Conservation (phyloP, 192 early-diverging fungal species). For the Mortierella antarctica region DNA sequence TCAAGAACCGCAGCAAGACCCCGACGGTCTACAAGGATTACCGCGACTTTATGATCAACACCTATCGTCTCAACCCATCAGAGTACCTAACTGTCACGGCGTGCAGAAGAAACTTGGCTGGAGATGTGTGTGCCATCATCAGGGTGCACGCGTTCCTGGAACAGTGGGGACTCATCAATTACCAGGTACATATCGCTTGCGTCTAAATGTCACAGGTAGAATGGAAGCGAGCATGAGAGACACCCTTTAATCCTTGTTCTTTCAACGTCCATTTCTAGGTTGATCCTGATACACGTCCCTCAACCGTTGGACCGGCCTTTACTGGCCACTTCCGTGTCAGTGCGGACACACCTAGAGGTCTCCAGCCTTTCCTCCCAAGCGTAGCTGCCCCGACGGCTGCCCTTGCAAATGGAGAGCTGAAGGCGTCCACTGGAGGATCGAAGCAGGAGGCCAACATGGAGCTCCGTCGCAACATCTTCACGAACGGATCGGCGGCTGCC, state of each 20-base stretch:
- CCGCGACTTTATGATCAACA: constrained; percentile 99
- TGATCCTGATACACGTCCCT: constrained; percentile 92
- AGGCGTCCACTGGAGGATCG: constrained; percentile 8
- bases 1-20: constrained; percentile 93
- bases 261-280: constrained; percentile 61
- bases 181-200: constrained; percentile 72
- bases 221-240: not conserved
- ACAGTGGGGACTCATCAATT: constrained; percentile 99
- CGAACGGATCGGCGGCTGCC: constrained; percentile 29
- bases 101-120: constrained; percentile 94
- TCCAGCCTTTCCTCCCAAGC: constrained; percentile 89
- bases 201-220: not conserved
- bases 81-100: constrained; percentile 99
- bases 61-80: constrained; percentile 92
- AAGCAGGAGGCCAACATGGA: constrained; percentile 61
- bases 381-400: constrained; percentile 41
- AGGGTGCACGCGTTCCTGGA: constrained; percentile 99
- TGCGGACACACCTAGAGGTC: constrained; percentile 87
- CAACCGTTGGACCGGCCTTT: constrained; percentile 89
- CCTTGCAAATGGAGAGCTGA: constrained; percentile 32
- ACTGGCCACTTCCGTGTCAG: constrained; percentile 97
- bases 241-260: not conserved
- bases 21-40: constrained; percentile 94
- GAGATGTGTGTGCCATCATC: constrained; percentile 99
- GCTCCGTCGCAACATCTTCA: constrained; percentile 59